Evolutionary conservation across 1,139 yeast genomes (phyloP).

Genomic region (Yamadazyma siamensis): DNA sequence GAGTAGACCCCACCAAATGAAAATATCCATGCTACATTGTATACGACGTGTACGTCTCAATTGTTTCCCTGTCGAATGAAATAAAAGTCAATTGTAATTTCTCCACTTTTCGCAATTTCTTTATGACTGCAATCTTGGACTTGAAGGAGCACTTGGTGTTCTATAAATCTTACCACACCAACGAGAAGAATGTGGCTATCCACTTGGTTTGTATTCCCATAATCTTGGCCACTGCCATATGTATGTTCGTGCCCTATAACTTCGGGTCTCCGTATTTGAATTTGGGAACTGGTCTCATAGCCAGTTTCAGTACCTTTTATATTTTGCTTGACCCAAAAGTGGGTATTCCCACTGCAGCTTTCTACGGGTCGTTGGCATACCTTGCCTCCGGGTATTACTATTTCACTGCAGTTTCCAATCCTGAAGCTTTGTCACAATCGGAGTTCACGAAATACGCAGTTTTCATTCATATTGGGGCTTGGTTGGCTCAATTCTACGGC

Average conservation of each 20-base stretch:
- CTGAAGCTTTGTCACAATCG: slow-evolving; percentile 16
- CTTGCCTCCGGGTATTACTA: slow-evolving; percentile 25
- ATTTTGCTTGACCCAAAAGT: slow-evolving; percentile 37
- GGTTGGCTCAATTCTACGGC: slow-evolving; percentile 89
- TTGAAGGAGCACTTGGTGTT: slow-evolving; percentile 69
- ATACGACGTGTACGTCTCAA: too few relatives aligned
- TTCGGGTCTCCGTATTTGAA: slow-evolving; percentile 36
- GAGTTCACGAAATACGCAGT: slow-evolving; percentile 22
- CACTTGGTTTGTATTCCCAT: slow-evolving; percentile 81
- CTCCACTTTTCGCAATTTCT: slow-evolving; percentile 6
- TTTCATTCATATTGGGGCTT: slow-evolving; percentile 48
- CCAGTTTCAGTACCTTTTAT: slow-evolving; percentile 41
- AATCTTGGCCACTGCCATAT: slow-evolving; percentile 57
- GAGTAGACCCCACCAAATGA: too few relatives aligned
- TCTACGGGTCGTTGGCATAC: slow-evolving; percentile 25
- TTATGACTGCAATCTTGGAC: slow-evolving; percentile 39
- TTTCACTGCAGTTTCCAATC: slow-evolving; percentile 18
- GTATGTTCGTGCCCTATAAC: slow-evolving; percentile 27
- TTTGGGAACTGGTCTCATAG: slow-evolving; percentile 31
- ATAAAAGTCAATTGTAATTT: neutral
- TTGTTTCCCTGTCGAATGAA: too few relatives aligned
- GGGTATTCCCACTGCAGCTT: slow-evolving; percentile 36
- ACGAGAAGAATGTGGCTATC: slow-evolving; percentile 66
- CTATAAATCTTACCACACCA: slow-evolving; percentile 79
- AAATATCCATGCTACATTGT: too few relatives aligned